phyloP scores from a whole-genome alignment of 2,329 filamentous ascomycete genomes.

The Alternaria gaisen region DNA sequence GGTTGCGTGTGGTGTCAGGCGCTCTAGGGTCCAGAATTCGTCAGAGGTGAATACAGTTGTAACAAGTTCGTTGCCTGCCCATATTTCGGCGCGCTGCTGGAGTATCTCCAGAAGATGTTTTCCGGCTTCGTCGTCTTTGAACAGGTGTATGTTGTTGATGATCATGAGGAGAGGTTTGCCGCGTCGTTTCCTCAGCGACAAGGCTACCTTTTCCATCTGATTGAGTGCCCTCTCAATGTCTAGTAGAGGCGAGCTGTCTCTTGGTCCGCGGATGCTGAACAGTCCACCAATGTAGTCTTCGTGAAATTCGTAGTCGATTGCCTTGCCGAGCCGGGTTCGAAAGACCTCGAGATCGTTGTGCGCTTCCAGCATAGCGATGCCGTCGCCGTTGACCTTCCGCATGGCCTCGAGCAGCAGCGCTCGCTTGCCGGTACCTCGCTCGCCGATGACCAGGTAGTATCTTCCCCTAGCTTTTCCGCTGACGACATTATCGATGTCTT shows the following conservation, averaged over 20 bases:
- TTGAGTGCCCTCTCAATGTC: slow-evolving; percentile 97
- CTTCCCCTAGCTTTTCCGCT: slow-evolving; percentile 75
- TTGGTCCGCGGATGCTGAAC: slow-evolving; percentile 90
- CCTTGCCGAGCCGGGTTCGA: slow-evolving; percentile 88
- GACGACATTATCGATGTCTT: slow-evolving; percentile 81
- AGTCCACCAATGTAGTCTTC: slow-evolving; percentile 97
- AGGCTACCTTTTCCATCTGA: slow-evolving; percentile 93
- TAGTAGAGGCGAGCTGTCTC: slow-evolving; percentile 88
- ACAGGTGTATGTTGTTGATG: slow-evolving; percentile 90
- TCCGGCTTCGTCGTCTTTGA: slow-evolving; percentile 89
- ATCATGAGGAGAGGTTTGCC: slow-evolving; percentile 82
- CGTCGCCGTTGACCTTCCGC: slow-evolving; percentile 86
- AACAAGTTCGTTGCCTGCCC: slow-evolving; percentile 88
- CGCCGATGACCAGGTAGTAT: slow-evolving; percentile 90
- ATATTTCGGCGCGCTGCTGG: slow-evolving; percentile 94
- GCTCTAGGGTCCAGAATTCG: slow-evolving; percentile 97
- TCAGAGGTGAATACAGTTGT: slow-evolving; percentile 95
- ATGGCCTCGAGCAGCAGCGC: slow-evolving; percentile 95
- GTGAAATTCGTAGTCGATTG: slow-evolving; percentile 94
- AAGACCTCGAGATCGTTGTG: slow-evolving; percentile 96
- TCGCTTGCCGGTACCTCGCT: slow-evolving; percentile 95
- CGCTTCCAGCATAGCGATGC: slow-evolving; percentile 93
- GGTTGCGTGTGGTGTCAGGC: slow-evolving; percentile 87
- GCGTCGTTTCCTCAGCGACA: slow-evolving; percentile 69
- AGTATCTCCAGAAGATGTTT: slow-evolving; percentile 89